Base-by-base conservation (phyloP, 768 basidiomycete genomes). In the Lentinula lateritia region DNA sequence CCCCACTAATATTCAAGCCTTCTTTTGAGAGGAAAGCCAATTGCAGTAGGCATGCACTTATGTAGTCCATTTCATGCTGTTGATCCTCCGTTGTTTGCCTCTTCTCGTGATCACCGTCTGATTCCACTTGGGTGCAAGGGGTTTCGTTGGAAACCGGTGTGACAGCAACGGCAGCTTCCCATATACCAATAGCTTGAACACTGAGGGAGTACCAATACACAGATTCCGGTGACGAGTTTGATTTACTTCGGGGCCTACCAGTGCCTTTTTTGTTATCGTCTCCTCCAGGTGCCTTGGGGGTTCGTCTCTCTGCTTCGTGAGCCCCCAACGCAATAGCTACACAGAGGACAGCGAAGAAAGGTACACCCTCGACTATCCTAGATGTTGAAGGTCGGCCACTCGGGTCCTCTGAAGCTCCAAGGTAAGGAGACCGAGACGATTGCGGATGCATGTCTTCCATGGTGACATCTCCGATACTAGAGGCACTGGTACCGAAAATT, bases 261-360 rank as follows among this genome's bases (percentile, higher is more conserved):
- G 28, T 23, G 13, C 23, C 20, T 34, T 45, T 35, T 9, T n/a
- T 34, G 34, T 16, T 53, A 53, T 53, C 52, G 12, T 57, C 41
- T 23, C 55, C 28, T 10, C 20, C 20, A 12, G 13, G 13, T 5
- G 8, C 10, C 9, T 39, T 42, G 3, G 36, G 12, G 12, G 43
- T 5, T 16, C 59, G 46, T 18, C 16, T 52, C n/a, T 34, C 48
- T 35, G 18, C 59, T 42, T 60, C 59, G 10, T 20, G 41, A 20
- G 81, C 80, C 34, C 86, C 89, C 57, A 89, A 68, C 1, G 88
- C 87, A 42, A 89, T 79, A 2, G 81, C 76, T 0, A 83, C 83
- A 53, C 82, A 81, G 48, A 83, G 78, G 1, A 81, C 76, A 0
- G 85, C 83, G 63, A 89, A 90, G 67, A 89, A 82, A 8, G 78